phyloP scores from a whole-genome alignment of 176 grass and related monocot species.

The Poa annua region DNA sequence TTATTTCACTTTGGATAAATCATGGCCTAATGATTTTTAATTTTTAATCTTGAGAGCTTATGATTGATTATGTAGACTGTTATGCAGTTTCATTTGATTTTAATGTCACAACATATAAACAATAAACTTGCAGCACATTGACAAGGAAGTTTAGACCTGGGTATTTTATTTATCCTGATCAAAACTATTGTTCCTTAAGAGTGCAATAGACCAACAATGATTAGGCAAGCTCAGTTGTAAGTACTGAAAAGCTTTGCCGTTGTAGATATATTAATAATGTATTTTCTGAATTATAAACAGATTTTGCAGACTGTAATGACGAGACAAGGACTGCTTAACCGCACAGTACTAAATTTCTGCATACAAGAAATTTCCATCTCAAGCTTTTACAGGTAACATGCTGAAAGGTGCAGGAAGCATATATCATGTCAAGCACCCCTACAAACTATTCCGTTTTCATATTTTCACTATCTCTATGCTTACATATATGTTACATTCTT shows the following conservation, averaged over 20 bases:
- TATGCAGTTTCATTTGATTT: background rate
- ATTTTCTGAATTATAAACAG: background rate
- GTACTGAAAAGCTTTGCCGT: background rate
- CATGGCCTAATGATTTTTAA: background rate
- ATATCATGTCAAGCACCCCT: background rate
- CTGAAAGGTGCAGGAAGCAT: conserved; percentile 1
- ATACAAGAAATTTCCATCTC: background rate
- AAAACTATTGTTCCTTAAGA: background rate
- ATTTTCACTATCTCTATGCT: conserved; percentile 24
- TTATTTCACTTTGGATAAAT: conserved; percentile 18
- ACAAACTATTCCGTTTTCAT: background rate
- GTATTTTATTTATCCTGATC: conserved; percentile 1
- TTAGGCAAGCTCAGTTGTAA: background rate
- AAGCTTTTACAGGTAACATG: background rate
- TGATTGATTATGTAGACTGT: background rate
- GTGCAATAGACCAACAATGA: conserved; percentile 8
- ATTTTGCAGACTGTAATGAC: conserved; percentile 33
- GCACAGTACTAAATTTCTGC: conserved; percentile 16
- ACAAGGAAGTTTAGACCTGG: background rate
- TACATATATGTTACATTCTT: conserved; percentile 21
- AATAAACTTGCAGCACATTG: conserved; percentile 24
- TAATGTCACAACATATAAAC: conserved; percentile 22
- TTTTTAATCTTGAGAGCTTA: background rate
- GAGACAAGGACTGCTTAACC: background rate
- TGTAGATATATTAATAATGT: conserved; percentile 7